phyloP scores from a whole-genome alignment of 73 alveolate genomes.

The Paramecium sonneborni region DNA sequence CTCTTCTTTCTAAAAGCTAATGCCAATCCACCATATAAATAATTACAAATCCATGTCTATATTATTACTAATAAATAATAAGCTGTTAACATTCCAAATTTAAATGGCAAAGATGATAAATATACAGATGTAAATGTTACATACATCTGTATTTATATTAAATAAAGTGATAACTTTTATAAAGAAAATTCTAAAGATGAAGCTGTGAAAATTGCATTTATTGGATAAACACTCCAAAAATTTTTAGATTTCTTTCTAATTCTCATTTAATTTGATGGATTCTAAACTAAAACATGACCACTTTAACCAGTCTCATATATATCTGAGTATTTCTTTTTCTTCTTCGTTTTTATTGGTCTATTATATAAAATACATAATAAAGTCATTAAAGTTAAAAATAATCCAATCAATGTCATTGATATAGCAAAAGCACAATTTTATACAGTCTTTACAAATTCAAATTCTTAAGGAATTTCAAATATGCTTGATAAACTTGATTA shows the following conservation, averaged over 20 bases:
- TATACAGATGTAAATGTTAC: conserved; percentile 17
- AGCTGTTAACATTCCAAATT: conserved; percentile 40
- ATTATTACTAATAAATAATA: conserved; percentile 11
- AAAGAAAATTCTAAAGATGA: not conserved
- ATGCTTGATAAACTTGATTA: not conserved
- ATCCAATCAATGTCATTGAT: not conserved
- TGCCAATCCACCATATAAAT: conserved; percentile 16
- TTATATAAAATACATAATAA: not conserved
- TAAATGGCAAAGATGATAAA: not conserved
- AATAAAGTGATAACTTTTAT: conserved; percentile 7
- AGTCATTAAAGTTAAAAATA: not conserved
- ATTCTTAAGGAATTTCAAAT: not conserved
- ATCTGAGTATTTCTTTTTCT: not conserved
- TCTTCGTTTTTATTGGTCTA: not conserved
- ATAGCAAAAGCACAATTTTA: conserved; percentile 47
- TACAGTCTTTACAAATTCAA: not conserved
- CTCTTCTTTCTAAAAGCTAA: not conserved
- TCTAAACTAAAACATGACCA: not conserved
- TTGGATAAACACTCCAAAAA: conserved; percentile 47
- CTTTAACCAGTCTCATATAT: not conserved
- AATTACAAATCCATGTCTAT: not conserved
- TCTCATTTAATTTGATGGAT: not conserved
- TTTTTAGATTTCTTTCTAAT: not conserved
- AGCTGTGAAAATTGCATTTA: not conserved
- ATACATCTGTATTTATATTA: conserved; percentile 8